These are phyloP conservation scores for Nakazawaea peltata DNA, from an alignment of 805 yeast genomes.

Conservation along the genomic window DNA sequence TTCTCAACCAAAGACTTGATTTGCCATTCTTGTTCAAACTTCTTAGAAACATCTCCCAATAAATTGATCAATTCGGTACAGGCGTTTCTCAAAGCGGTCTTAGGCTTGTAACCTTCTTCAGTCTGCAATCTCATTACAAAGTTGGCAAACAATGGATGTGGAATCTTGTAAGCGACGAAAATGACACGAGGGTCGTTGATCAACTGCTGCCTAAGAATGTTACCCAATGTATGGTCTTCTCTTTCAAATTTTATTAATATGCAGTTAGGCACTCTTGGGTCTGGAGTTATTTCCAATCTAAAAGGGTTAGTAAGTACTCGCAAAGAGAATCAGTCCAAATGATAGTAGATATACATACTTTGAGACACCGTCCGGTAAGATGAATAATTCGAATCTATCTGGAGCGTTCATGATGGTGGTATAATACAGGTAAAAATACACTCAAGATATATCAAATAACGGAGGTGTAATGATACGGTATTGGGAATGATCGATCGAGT, in stretches of 20 bases:
- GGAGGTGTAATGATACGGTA: too few relatives aligned
- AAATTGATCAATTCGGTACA: constrained; percentile 78
- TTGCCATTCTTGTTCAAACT: constrained; percentile 90
- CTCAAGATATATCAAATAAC: too few relatives aligned
- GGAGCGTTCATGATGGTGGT: constrained; percentile 99
- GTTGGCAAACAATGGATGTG: constrained; percentile 95
- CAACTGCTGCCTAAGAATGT: constrained; percentile 78
- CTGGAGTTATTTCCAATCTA: constrained; percentile 81
- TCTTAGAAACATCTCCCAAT: constrained; percentile 62
- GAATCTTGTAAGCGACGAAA: constrained; percentile 96
- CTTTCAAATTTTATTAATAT: constrained; percentile 89
- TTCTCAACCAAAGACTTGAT: constrained; percentile 55
- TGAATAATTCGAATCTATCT: constrained; percentile 94
- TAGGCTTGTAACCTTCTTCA: constrained; percentile 89
- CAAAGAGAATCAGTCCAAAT: background rate
- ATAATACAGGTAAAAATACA: too few relatives aligned
- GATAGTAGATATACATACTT: constrained; percentile 43
- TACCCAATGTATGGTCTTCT: constrained; percentile 96
- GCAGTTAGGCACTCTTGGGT: constrained; percentile 91
- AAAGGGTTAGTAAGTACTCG: constrained; percentile 9
- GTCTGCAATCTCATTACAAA: constrained; percentile 93
- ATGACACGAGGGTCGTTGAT: constrained; percentile 82
- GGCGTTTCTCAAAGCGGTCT: constrained; percentile 84
- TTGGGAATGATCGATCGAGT: too few relatives aligned
- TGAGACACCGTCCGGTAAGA: constrained; percentile 95